Evolutionary conservation across 2,329 filamentous ascomycete genomes (phyloP), one percentile per base, ranked within the genome.

Genomic region (Beauveria australis): DNA sequence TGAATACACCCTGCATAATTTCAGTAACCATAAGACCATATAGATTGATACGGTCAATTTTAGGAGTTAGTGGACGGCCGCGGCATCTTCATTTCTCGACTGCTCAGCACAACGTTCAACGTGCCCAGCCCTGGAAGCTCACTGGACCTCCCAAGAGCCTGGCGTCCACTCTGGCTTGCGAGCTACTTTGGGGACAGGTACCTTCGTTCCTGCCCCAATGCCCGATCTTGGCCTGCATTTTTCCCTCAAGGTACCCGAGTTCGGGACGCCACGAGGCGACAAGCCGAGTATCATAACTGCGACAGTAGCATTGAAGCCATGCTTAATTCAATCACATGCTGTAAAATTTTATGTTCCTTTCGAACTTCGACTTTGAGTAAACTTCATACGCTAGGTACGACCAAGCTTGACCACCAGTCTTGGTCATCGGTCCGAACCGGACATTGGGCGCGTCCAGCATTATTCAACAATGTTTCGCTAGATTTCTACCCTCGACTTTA

Each of bases 241-340:
- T 48, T 49, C 46, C 46, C 55, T 58, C 55, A 58, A 49, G 44
- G 55, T 58, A 40, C 22, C 55, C 46, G 14, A 43, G 55, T 41
- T 18, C 55, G 46, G 41, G 28, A n/a, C 10, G 12, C 12, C 12
- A 37, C 33, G 33, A 37, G 43, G 53, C 44, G 53, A 56, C 19
- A 48, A 22, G n/a, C 53, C 53, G 53, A 40, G 28, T 24, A 48
- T 48, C 26, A 28, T 40, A 18, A 16, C 22, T 43, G 37, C 52
- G 52, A 16, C 37, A 26, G n/a, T 53, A 53, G 26, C 16, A 26
- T 8, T 19, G 26, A 37, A 52, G 5, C 49, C n/a, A 19, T 19
- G 30, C 49, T 5, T 40, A 19, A 7, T 40, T 53, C 33, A 12
- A 40, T 18, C 2, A 7, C 4, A n/a, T 4, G 3, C 16, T 37